A percentile compares a stretch with the other conserved stretches of the same genome.
These are phyloP conservation scores for Metschnikowia chrysomelidarum DNA, from an alignment of 805 yeast species.

Conservation along the genomic window DNA sequence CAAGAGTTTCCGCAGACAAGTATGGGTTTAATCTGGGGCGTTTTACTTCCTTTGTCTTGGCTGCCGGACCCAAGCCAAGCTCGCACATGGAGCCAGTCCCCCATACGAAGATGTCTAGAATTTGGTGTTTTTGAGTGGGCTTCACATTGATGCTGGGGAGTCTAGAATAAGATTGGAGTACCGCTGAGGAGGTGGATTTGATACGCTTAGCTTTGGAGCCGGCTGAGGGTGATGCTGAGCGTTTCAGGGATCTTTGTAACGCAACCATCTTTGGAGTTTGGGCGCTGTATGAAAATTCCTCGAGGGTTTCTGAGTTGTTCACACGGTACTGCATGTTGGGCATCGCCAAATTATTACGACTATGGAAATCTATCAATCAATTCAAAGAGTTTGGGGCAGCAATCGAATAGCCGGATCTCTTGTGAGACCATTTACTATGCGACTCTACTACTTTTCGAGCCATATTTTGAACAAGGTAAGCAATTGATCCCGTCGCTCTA, in stretches of 20 bases:
- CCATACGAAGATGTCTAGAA: slow-evolving; percentile 84
- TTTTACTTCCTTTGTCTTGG: slow-evolving; percentile 88
- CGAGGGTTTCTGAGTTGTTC: slow-evolving; percentile 1
- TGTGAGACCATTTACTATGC: slow-evolving; percentile 41
- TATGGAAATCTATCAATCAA: slow-evolving; percentile 1
- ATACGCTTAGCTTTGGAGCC: slow-evolving; percentile 25
- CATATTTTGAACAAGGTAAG: slow-evolving; percentile 51
- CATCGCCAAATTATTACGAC: too few species aligned
- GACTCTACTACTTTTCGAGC: slow-evolving; percentile 40
- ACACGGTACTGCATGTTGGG: slow-evolving; percentile 4
- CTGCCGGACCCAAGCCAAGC: slow-evolving; percentile 94
- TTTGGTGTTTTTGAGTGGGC: slow-evolving; percentile 39
- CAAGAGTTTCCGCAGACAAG: slow-evolving; percentile 48
- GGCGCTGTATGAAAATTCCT: background rate
- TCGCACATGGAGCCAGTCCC: slow-evolving; percentile 98
- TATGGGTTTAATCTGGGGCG: slow-evolving; percentile 90
- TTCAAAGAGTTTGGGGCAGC: slow-evolving; percentile 38
- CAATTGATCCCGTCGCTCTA: slow-evolving; percentile 79
- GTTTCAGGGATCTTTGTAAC: slow-evolving; percentile 36
- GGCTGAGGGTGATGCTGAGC: slow-evolving; percentile 16
- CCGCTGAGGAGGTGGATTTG: slow-evolving; percentile 37
- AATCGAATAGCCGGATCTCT: slow-evolving; percentile 35
- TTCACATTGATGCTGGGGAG: slow-evolving; percentile 45
- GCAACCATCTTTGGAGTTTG: slow-evolving; percentile 39
- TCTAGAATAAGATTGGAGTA: slow-evolving; percentile 48